These are phyloP conservation scores for Calocera viscosa DNA, from an alignment of 768 basidiomycete species.

Conservation along the genomic window DNA sequence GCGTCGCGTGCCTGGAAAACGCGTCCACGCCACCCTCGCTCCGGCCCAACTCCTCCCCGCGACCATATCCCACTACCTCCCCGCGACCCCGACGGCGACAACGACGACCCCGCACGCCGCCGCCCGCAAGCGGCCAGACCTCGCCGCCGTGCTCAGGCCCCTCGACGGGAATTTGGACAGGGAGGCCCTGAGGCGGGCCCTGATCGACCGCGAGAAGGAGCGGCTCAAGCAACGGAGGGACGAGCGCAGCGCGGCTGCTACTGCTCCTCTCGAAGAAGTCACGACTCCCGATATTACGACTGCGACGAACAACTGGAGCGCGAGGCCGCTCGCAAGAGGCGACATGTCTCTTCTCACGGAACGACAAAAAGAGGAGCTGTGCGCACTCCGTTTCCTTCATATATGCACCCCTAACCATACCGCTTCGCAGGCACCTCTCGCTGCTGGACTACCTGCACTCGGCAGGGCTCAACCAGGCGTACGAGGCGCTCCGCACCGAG, in stretches of 20 bases:
- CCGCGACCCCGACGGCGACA: too few relatives aligned
- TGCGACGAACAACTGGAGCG: background rate
- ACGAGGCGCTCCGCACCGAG: background rate
- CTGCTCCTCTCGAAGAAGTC: background rate
- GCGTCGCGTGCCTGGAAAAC: background rate
- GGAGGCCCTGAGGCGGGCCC: background rate
- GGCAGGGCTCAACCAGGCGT: background rate
- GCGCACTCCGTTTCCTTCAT: background rate
- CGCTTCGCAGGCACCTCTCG: background rate
- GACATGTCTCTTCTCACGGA: conserved; percentile 2
- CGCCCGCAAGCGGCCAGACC: background rate
- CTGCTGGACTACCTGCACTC: background rate
- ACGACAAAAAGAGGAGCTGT: conserved; percentile 4
- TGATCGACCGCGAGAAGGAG: background rate
- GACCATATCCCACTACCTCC: background rate
- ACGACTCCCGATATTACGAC: background rate
- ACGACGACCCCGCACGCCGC: background rate
- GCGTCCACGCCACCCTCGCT: background rate
- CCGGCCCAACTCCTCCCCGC: background rate
- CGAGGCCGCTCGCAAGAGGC: background rate
- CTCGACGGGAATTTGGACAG: background rate
- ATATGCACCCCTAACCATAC: background rate
- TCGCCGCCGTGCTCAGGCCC: background rate
- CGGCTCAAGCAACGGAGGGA: background rate
- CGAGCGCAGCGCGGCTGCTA: background rate